Percentiles rank a stretch among this genome's conserved stretches.
phyloP scores from a whole-genome alignment of 1,139 yeast species.

The Saccharomyces hybrid region DNA sequence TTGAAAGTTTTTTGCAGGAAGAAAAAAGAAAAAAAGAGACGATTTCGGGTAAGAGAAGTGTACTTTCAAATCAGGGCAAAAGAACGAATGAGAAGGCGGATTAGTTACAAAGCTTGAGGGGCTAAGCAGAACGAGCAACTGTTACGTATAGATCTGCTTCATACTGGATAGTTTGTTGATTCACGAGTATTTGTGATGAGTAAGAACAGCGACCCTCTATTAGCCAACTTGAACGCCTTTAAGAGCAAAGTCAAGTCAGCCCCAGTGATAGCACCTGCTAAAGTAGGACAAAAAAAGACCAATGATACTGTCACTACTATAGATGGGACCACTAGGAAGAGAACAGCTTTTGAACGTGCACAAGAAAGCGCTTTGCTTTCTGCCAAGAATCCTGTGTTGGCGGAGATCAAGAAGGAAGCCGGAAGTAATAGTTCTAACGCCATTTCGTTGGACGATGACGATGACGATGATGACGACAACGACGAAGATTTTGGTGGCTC shows the following conservation, averaged over 20 bases:
- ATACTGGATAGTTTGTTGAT: not conserved
- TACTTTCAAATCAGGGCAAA: not conserved
- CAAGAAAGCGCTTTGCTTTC: not conserved
- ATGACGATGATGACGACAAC: slow-evolving; percentile 6
- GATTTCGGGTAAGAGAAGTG: not conserved
- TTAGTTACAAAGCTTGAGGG: not conserved
- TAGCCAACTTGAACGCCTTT: slow-evolving; percentile 52
- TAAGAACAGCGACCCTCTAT: slow-evolving; percentile 33
- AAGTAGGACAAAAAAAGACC: slow-evolving; percentile 13
- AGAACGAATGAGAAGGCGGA: slow-evolving; percentile 3
- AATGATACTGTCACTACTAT: slow-evolving; percentile 10
- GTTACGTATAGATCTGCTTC: not conserved
- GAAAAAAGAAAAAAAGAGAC: not conserved
- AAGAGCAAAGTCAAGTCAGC: slow-evolving; percentile 50
- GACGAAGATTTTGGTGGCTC: slow-evolving; percentile 23
- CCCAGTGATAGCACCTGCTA: slow-evolving; percentile 45
- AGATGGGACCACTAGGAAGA: slow-evolving; percentile 19
- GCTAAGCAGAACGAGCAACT: not conserved
- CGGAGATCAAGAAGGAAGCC: slow-evolving; percentile 11
- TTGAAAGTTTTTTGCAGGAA: not conserved
- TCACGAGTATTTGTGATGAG: slow-evolving; percentile 6
- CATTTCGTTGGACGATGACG: slow-evolving; percentile 6
- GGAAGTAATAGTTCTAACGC: slow-evolving; percentile 1
- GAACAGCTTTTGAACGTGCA: slow-evolving; percentile 11
- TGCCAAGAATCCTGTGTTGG: slow-evolving; percentile 4